These are phyloP conservation scores for Trichoderma lentiforme DNA, from an alignment of 2,329 filamentous ascomycete genomes.

Conservation along the genomic window DNA sequence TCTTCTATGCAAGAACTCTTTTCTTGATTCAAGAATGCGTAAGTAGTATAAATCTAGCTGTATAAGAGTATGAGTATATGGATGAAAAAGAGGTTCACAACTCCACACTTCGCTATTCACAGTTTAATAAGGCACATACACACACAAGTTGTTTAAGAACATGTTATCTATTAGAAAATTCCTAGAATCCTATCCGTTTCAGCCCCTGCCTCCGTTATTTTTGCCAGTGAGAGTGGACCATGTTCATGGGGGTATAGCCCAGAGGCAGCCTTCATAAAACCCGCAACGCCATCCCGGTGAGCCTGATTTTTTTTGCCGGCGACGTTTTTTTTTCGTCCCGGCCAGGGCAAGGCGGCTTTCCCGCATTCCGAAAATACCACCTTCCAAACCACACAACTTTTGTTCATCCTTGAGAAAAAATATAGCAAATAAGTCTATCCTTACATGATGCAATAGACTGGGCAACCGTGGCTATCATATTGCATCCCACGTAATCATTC, in stretches of 20 bases:
- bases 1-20: background rate
- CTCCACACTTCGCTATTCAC: background rate
- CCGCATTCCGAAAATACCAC: slow-evolving; percentile 19
- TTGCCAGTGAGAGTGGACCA: slow-evolving; percentile 35
- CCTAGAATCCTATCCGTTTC: slow-evolving; percentile 31
- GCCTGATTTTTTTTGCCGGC: slow-evolving; percentile 18
- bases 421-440: slow-evolving; percentile 42
- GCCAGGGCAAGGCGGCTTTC: slow-evolving; percentile 10
- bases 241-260: slow-evolving; percentile 40
- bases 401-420: slow-evolving; percentile 36
- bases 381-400: slow-evolving; percentile 35
- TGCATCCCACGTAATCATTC: slow-evolving; percentile 20
- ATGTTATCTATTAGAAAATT: slow-evolving; percentile 33
- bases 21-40: background rate
- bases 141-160: slow-evolving; percentile 22
- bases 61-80: background rate
- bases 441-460: slow-evolving; percentile 35
- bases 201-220: slow-evolving; percentile 32
- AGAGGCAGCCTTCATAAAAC: slow-evolving; percentile 40
- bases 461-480: slow-evolving; percentile 29
- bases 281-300: slow-evolving; percentile 40
- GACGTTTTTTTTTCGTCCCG: slow-evolving; percentile 4
- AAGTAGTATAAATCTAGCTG: background rate
- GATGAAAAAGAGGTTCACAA: background rate
- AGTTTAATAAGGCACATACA: background rate